Evolutionary conservation across 1,139 yeast species (phyloP), one percentile per base, ranked within the genome.

Genomic region (Candida dubliniensis): DNA sequence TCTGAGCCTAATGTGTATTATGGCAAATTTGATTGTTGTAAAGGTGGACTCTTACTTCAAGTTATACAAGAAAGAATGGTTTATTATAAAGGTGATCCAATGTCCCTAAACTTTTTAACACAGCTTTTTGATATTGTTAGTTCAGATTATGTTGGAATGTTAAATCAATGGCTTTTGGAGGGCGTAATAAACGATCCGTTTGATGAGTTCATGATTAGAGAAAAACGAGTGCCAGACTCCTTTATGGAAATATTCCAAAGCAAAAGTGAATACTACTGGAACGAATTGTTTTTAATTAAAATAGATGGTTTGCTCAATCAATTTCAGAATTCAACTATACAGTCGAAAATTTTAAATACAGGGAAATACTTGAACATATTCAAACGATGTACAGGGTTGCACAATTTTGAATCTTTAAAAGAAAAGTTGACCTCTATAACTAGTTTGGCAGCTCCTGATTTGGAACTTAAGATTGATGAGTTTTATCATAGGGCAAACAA

Each of bases 301-400:
- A 77, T 78, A 43, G 95, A 87, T 56, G 96, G 95, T 0, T 58
- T 90, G 18, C 81, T 95, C 2, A 75, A 77, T 43, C 93, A 85
- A 52, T 79, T 91, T 42, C 63, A 71, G 8, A 65, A 70, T 41
- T 69, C 69, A n/a, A 79, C 75, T 1, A 61, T 82, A 1, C 87
- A 85, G 54, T 70, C 69, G 41, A 85, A 87, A 58, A 76, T 93
- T 1, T 66, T 93, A 25, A 71, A 82, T 42, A 89, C 97, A 0
- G 99, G 99, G 1, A 90, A 89, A 60, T 84, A 84, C 54, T 67
- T 91, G 46, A 87, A 88, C 53, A 84, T 93, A 4, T 76, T 87
- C 45, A 76, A 82, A 47, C 81, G 74, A 44, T 81, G 88, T 51
- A 66, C 71, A 9, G 81, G 81, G 0, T 48, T 69, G 9, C 67